These are phyloP conservation scores for Serendipita indica DNA, from an alignment of 768 basidiomycete species.

Conservation along the genomic window DNA sequence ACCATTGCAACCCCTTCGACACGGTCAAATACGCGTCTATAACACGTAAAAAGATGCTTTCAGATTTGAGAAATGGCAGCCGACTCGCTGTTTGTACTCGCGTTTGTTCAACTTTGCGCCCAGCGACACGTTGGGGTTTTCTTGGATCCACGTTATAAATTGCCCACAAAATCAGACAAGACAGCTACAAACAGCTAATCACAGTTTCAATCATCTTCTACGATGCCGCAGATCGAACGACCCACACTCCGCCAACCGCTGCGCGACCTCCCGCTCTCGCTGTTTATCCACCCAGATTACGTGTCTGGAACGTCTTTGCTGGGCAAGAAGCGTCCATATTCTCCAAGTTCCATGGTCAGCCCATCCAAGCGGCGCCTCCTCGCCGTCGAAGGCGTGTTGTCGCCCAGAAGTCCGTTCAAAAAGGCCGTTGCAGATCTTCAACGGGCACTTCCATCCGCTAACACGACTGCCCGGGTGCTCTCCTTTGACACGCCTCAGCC, in stretches of 20 bases:
- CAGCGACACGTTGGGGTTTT: background rate
- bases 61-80: background rate
- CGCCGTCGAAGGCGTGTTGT: conserved; percentile 10
- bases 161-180: background rate
- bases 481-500: background rate
- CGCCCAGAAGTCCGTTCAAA: conserved; percentile 9
- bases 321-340: conserved; percentile 9
- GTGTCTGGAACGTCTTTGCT: background rate
- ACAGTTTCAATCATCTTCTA: background rate
- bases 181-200: background rate
- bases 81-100: background rate
- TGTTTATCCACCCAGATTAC: background rate
- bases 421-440: conserved; percentile 1
- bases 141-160: background rate
- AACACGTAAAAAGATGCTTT: too few relatives aligned
- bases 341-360: background rate
- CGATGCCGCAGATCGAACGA: conserved; percentile 9
- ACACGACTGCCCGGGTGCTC: background rate
- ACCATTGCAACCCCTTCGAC: background rate
- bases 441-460: background rate
- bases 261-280: conserved; percentile 10
- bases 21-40: too few relatives aligned
- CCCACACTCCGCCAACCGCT: background rate
- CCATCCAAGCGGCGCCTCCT: conserved; percentile 12
- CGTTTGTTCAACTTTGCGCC: background rate